These are phyloP conservation scores for Phaffia rhodozyma DNA, from an alignment of 1,284 basidiomycete species.

Conservation along the genomic window DNA sequence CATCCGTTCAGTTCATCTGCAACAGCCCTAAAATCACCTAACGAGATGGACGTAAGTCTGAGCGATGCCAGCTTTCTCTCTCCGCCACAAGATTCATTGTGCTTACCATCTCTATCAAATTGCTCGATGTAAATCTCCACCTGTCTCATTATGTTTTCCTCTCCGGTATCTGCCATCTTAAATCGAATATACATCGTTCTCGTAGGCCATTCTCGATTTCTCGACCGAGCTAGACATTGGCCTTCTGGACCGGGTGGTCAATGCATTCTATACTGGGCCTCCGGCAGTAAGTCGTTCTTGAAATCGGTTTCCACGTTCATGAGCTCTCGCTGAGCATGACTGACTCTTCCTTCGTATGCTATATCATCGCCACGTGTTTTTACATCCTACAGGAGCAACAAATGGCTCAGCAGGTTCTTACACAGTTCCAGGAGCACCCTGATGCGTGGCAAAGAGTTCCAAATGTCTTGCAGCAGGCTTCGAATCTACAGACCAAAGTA, in stretches of 20 bases:
- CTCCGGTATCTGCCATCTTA: too few species aligned
- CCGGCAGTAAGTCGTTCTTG: conserved; percentile 48
- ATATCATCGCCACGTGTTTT: background rate
- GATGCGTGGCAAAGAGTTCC: conserved; percentile 98
- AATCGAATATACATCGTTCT: too few species aligned
- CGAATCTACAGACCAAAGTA: conserved; percentile 84
- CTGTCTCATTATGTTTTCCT: too few species aligned
- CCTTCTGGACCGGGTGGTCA: conserved; percentile 73
- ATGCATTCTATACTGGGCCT: conserved; percentile 65
- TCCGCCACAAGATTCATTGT: too few species aligned
- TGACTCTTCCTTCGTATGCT: background rate
- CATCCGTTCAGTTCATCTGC: too few species aligned
- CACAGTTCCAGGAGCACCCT: conserved; percentile 94
- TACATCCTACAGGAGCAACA: conserved; percentile 53
- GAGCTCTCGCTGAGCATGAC: background rate
- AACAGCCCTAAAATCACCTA: too few species aligned
- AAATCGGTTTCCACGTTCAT: background rate
- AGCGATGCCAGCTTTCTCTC: too few species aligned
- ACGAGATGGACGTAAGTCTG: too few species aligned
- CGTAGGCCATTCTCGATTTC: conserved; percentile 72
- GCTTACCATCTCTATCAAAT: too few species aligned
- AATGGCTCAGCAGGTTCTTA: conserved; percentile 76
- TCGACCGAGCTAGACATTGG: conserved; percentile 70
- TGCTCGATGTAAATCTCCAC: too few species aligned
- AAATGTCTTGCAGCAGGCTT: conserved; percentile 75